Percentiles rank a stretch among this genome's conserved stretches.
Conservation (phyloP, 306 rosid genomes). For the Sphenostylis stenocarpa region DNA sequence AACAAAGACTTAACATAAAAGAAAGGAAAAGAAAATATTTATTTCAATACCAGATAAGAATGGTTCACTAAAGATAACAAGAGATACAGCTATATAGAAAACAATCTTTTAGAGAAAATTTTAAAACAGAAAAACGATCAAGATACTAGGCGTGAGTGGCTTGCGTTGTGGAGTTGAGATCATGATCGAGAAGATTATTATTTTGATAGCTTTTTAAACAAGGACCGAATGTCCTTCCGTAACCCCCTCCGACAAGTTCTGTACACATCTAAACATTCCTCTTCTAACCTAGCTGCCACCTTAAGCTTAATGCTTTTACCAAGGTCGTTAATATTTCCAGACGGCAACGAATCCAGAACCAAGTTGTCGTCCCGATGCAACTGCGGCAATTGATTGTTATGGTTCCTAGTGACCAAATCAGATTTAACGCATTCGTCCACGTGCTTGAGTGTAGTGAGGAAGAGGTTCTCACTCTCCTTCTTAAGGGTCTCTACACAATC, state of each 20-base stretch:
- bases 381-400: background rate
- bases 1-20: no score
- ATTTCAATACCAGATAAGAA: no score
- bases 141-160: no score
- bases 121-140: no score
- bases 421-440: background rate
- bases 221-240: conserved; percentile 24
- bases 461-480: background rate
- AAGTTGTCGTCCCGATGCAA: conserved; percentile 39
- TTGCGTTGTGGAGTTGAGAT: no score
- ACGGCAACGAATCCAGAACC: conserved; percentile 59
- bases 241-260: background rate
- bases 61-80: no score
- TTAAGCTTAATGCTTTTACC: conserved; percentile 62
- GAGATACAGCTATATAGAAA: no score
- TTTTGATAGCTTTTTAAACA: conserved; percentile 57
- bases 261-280: conserved; percentile 41
- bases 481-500: background rate
- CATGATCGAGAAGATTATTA: no score
- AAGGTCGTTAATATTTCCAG: conserved; percentile 53
- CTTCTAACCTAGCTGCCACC: conserved; percentile 59
- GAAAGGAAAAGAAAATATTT: no score
- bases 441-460: background rate
- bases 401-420: no score
- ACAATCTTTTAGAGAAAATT: no score